Percentiles rank a stretch among this genome's conserved stretches.
phyloP scores from a whole-genome alignment of 2,329 filamentous ascomycete species.

The Waltergamsia citrina region DNA sequence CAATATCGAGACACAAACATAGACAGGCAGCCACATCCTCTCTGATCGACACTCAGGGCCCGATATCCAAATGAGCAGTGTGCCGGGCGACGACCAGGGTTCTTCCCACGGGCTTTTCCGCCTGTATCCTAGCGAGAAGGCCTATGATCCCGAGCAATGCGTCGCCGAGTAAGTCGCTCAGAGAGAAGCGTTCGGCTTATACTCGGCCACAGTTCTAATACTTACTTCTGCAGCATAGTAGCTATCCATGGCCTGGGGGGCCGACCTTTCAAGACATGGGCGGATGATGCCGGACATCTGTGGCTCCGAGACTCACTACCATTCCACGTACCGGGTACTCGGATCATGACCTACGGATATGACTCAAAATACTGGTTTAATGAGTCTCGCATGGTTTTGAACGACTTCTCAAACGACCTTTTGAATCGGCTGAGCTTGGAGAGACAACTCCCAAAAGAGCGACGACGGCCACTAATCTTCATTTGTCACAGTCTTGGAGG shows the following conservation, averaged over 20 bases:
- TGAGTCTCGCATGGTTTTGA: neutral
- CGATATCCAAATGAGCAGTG: no score
- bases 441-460: neutral
- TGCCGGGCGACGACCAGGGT: no score
- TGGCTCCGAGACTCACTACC: slow-evolving; percentile 1
- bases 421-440: neutral
- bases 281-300: neutral
- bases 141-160: no score
- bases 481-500: slow-evolving; percentile 3
- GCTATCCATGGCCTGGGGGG: slow-evolving; percentile 1
- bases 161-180: no score
- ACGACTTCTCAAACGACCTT: slow-evolving; percentile 1
- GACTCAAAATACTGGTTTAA: neutral
- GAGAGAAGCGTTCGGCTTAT: no score
- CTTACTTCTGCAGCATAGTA: slow-evolving; percentile 1
- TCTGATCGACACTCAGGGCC: no score
- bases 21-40: no score
- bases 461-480: neutral
- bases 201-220: no score
- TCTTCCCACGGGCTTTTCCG: no score
- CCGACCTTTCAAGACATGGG: slow-evolving; percentile 2
- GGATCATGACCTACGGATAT: slow-evolving; percentile 1
- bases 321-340: neutral
- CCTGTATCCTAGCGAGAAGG: no score
- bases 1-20: no score